Base-by-base conservation (phyloP, 192 early-diverging fungal genomes). In the Podila epicladia region DNA sequence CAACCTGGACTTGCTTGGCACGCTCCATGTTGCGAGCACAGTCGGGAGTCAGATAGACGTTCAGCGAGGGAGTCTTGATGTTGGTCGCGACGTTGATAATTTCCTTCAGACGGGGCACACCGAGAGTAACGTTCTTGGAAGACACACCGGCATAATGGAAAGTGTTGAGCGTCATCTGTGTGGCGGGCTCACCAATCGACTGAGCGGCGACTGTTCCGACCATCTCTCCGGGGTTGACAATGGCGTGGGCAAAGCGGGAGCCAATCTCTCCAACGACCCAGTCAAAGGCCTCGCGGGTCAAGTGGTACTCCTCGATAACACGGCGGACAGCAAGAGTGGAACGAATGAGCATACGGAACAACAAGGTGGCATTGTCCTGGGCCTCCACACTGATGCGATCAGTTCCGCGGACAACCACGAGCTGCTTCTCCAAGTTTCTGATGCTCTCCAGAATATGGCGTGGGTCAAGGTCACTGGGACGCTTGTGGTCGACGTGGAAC, bases 91-190 rank as follows among this genome's bases (percentile, higher is more conserved):
- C 96, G 86, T 98, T 99, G 87, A 99, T 98, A 69, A 99, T 95
- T 87, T 99, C 98, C 89, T 98, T 98, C 68, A 99, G 82, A 86
- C 98, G 95, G 62, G 98, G 98, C 41, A 99, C 97, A 89, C 98
- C 98, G 63, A 95, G 92, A 12, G 97, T 99, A 12, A 98, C 98
- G 78, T 97, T 97, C 88, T 97, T 97, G 67, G 94, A 95, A 29
- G 92, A 91, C 58, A 98, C 96, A 95, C 98, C 98, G 65, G 98
- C 98, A 85, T 94, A 94, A 90, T 99, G 98, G 95, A 99, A 99
- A 55, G 98, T 99, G 76, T 99, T 99, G 60, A 99, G 85, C 38
- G 98, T 99, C 98, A 99, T 99, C 82, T 99, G 98, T 53, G 98
- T 99, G 4, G 97, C 96, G 37, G 98, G 98, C 85, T 99, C 98